These are phyloP conservation scores for Ceratobasidium sp. DNA, from an alignment of 1,284 basidiomycete genomes.

Conservation along the genomic window DNA sequence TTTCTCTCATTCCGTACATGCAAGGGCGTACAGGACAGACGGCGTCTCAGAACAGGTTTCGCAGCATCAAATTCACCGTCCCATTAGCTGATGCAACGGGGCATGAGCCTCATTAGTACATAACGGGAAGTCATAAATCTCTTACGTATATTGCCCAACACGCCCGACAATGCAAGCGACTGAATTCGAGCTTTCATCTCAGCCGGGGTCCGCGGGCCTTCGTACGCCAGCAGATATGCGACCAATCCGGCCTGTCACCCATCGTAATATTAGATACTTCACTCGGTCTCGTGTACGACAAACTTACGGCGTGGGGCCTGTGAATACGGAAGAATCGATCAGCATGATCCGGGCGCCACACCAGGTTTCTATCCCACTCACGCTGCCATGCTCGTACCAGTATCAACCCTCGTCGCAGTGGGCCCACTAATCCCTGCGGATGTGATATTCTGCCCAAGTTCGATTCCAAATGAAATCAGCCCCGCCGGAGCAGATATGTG, in stretches of 20 bases:
- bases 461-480: slow-evolving; percentile 8
- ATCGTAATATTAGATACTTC: not conserved
- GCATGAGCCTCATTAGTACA: not conserved
- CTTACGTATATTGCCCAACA: slow-evolving; percentile 27
- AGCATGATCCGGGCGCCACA: not conserved
- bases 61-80: slow-evolving; percentile 33
- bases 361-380: slow-evolving; percentile 13
- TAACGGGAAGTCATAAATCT: not conserved
- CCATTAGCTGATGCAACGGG: slow-evolving; percentile 11
- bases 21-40: not conserved
- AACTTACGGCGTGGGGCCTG: slow-evolving; percentile 31
- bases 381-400: slow-evolving; percentile 34
- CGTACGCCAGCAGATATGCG: slow-evolving; percentile 21
- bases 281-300: not conserved
- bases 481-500: not conserved
- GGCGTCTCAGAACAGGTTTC: slow-evolving; percentile 9
- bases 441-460: slow-evolving; percentile 4
- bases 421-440: slow-evolving; percentile 25
- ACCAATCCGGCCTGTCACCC: slow-evolving; percentile 5
- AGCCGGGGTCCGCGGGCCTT: slow-evolving; percentile 20
- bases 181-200: slow-evolving; percentile 37
- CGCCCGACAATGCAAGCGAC: slow-evolving; percentile 3
- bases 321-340: not conserved
- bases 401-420: slow-evolving; percentile 21
- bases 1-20: not conserved